Conservation (phyloP, 306 rosid species). For the Albizia julibrissin region DNA sequence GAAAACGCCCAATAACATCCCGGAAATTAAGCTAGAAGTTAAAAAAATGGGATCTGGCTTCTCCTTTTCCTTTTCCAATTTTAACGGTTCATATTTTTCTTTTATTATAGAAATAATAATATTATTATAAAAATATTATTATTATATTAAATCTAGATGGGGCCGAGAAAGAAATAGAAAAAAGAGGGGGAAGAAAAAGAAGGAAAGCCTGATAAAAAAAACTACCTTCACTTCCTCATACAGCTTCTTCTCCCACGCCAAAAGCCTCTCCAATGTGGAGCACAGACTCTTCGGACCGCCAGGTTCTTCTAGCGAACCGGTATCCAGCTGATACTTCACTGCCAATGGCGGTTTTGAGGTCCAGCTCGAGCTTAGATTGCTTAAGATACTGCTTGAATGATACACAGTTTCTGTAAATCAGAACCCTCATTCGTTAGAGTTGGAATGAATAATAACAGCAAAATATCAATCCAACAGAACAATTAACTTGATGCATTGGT, state of each 20-base stretch:
- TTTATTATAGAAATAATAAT: too few species aligned
- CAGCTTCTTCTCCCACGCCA: constrained; percentile 99
- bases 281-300: constrained; percentile 83
- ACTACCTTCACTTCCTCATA: constrained; percentile 90
- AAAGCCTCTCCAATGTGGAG: constrained; percentile 81
- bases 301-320: constrained; percentile 58
- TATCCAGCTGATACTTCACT: constrained; percentile 80
- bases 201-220: too few species aligned
- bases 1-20: neutral
- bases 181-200: too few species aligned
- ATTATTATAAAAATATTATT: too few species aligned
- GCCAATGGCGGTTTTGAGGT: constrained; percentile 93
- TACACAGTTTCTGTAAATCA: constrained; percentile 84
- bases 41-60: too few species aligned
- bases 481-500: neutral
- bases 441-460: constrained; percentile 1
- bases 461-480: neutral
- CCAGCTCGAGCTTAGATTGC: constrained; percentile 96
- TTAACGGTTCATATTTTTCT: too few species aligned
- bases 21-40: neutral
- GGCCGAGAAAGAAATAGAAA: too few species aligned
- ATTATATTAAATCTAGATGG: too few species aligned
- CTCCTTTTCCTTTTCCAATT: too few species aligned
- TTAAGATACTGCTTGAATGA: constrained; percentile 84
- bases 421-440: neutral